Evolutionary conservation across 2,329 filamentous ascomycete genomes (phyloP), one percentile per base, ranked within the genome.

Genomic region (Monosporascus sp.): DNA sequence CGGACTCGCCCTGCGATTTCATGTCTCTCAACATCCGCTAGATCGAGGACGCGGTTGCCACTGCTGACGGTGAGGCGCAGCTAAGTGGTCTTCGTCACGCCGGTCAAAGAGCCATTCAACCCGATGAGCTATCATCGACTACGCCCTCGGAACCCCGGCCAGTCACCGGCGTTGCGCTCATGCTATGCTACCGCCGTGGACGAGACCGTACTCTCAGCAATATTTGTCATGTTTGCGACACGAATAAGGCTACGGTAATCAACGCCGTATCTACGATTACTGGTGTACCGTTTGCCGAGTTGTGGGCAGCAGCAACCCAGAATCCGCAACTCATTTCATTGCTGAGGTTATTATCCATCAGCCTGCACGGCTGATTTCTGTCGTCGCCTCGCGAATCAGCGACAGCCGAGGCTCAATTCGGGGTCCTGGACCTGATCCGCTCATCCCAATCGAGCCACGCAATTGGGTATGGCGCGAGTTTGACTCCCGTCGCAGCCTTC

Each of bases 381-480:
- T 56, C 5, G 54, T 52, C 15, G 28, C 28, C 17, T n/a, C 20
- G 18, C 38, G 14, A 14, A 54, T 60, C 28, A 38, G 52, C 17
- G 41, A 22, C n/a, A 7, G 47, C 28, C 18, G 47, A 7, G 51
- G 54, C 15, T 57, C 55, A 1, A 55, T 54, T 15, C 45, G 56
- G 7, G 46, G 22, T 18, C 52, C 53, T 3, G 55, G 52, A 7
- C 35, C 55, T 3, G 52, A 55, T 28, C 55, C 52, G 2, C 55
- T 55, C 4, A 49, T 57, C 5, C 52, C 50, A 6, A 49, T 55
- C 7, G 55, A 57, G 45, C 45, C 53, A 11, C 52, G 55, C 7
- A 57, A 57, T 37, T 57, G 55, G 55, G 26, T 53, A n/a, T 47
- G 46, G 46, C 50, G 50, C 35, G 47, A 57, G 44, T 57, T 54